These are phyloP conservation scores for Trichosanthes cucumerina DNA, from an alignment of 306 rosid genomes.

Conservation along the genomic window DNA sequence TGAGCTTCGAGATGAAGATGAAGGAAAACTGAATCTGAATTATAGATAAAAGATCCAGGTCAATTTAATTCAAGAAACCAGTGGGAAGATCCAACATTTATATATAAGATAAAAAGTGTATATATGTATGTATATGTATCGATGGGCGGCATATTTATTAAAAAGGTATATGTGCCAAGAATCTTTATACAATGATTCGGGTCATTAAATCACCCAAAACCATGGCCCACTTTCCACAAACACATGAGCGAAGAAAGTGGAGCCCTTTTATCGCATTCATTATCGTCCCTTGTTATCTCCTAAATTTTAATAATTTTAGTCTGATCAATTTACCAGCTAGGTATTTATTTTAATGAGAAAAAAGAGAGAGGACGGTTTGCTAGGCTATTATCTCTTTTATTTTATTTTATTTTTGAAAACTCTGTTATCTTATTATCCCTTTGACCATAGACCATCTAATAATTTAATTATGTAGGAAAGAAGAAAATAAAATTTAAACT, in stretches of 20 bases:
- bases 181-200: background rate
- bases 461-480: background rate
- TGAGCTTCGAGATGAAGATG: background rate
- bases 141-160: background rate
- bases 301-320: background rate
- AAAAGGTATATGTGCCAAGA: background rate
- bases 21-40: background rate
- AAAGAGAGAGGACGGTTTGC: background rate
- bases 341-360: background rate
- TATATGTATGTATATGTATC: background rate
- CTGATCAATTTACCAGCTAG: background rate
- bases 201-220: background rate
- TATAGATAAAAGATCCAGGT: too few species aligned
- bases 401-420: background rate
- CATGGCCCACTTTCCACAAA: conserved; percentile 2
- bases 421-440: background rate
- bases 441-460: background rate
- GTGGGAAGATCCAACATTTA: background rate
- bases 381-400: too few species aligned
- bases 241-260: background rate
- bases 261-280: background rate
- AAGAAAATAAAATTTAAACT: background rate
- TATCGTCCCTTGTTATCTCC: background rate
- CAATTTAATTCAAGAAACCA: too few species aligned
- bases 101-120: too few species aligned